Evolutionary conservation across 345 rosid species (phyloP).

Genomic region (Eucalyptus pumila): DNA sequence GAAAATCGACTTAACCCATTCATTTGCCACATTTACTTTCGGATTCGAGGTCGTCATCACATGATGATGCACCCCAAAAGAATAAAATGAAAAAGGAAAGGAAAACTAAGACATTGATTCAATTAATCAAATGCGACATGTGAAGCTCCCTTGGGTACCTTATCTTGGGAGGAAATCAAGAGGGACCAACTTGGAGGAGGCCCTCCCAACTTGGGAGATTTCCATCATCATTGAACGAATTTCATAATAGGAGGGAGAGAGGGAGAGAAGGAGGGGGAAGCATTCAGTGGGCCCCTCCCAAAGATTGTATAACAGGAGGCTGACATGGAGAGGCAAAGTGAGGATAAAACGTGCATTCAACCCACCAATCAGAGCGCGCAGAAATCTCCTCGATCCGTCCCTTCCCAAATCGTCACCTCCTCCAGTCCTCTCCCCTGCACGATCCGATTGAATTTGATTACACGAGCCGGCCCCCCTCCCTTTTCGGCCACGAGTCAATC

Average conservation of each 20-base stretch:
- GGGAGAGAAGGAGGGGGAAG: neutral
- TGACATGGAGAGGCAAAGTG: neutral
- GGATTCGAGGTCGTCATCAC: accelerated
- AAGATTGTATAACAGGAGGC: neutral
- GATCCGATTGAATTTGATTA: neutral
- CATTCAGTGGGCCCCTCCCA: neutral
- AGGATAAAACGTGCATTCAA: conserved; percentile 7
- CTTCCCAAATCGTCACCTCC: neutral
- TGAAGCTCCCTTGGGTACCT: neutral
- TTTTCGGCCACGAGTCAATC: neutral
- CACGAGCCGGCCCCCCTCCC: neutral
- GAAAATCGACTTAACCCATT: neutral
- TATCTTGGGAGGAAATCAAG: neutral
- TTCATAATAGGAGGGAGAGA: neutral
- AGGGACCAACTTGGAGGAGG: neutral
- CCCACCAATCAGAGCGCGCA: conserved; percentile 2
- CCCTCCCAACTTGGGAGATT: neutral
- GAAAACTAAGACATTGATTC: neutral
- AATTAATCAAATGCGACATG: neutral
- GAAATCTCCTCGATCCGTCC: neutral
- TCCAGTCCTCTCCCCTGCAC: neutral
- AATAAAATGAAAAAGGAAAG: neutral
- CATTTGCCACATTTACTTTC: neutral
- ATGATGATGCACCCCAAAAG: too few species aligned
- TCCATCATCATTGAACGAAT: neutral